Evolutionary conservation across 2,329 filamentous ascomycete genomes (phyloP).

Genomic region (Penicillium sp.): DNA sequence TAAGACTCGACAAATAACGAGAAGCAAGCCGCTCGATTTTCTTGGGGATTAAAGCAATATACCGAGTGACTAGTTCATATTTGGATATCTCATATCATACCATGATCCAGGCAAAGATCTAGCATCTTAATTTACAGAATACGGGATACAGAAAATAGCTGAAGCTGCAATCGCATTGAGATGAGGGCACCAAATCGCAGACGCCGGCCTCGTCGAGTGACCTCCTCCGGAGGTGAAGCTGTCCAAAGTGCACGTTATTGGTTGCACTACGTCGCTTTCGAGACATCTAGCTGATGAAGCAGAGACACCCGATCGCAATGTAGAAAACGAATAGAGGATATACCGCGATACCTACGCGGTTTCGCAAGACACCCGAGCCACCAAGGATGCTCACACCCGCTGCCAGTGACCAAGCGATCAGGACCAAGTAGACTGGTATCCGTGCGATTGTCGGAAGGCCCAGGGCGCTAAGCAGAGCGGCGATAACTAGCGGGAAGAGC

Average conservation of each 20-base stretch:
- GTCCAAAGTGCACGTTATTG: background rate
- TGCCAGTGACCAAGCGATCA: constrained; percentile 91
- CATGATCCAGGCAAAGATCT: constrained; percentile 22
- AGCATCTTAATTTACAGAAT: constrained; percentile 17
- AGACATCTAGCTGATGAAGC: constrained; percentile 84
- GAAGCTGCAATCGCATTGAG: constrained; percentile 15
- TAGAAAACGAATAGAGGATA: constrained; percentile 97
- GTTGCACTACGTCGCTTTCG: background rate
- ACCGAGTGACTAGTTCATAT: background rate
- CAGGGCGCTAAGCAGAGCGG: constrained; percentile 84
- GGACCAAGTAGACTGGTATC: constrained; percentile 86
- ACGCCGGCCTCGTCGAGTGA: background rate
- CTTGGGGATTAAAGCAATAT: background rate
- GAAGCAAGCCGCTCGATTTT: background rate
- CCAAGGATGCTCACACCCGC: constrained; percentile 95
- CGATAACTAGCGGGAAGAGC: constrained; percentile 93
- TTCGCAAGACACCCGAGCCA: constrained; percentile 93
- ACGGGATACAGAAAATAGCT: constrained; percentile 14
- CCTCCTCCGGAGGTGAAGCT: background rate
- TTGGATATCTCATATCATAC: constrained; percentile 27
- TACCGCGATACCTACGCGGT: constrained; percentile 89
- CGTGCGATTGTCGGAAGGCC: constrained; percentile 78
- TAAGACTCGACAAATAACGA: no score
- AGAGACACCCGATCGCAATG: constrained; percentile 87
- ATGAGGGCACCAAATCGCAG: constrained; percentile 4